phyloP scores from a whole-genome alignment of 2,329 filamentous ascomycete genomes.

The Cladosporium halotolerans region DNA sequence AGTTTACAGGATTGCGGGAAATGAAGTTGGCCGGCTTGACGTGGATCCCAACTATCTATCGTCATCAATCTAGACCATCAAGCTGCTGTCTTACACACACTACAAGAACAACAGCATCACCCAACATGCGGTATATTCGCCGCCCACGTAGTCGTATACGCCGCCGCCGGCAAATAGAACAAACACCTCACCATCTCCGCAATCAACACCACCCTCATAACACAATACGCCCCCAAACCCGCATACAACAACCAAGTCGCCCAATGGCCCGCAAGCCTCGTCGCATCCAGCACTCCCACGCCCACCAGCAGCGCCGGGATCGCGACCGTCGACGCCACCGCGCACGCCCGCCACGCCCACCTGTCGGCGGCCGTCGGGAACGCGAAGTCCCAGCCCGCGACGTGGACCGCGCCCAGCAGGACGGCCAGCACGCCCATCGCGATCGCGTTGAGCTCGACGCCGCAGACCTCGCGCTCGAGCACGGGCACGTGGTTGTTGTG shows the following conservation, averaged over 20 bases:
- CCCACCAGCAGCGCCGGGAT: background rate
- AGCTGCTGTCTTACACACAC: too few species aligned
- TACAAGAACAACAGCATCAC: background rate
- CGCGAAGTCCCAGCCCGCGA: conserved; percentile 14
- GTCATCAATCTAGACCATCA: too few species aligned
- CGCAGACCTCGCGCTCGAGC: background rate
- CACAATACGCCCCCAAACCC: background rate
- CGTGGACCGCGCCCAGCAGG: conserved; percentile 12
- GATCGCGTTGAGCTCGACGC: background rate
- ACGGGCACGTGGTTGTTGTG: too few species aligned
- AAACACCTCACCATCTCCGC: conserved; percentile 3
- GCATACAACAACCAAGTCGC: background rate
- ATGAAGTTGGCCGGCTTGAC: too few species aligned
- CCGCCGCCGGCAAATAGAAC: background rate
- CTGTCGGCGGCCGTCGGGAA: conserved; percentile 12
- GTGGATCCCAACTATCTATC: too few species aligned
- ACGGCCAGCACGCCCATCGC: background rate
- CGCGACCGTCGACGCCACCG: conserved; percentile 6
- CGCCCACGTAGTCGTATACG: conserved; percentile 4
- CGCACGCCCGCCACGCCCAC: conserved; percentile 13
- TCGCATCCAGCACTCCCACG: background rate
- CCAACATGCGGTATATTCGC: conserved; percentile 8
- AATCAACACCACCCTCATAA: background rate
- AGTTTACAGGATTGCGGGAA: too few species aligned
- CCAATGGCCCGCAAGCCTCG: background rate